Evolutionary conservation across 371 early-diverging fungal species (phyloP).

Genomic region (Apophysomyces sp.): DNA sequence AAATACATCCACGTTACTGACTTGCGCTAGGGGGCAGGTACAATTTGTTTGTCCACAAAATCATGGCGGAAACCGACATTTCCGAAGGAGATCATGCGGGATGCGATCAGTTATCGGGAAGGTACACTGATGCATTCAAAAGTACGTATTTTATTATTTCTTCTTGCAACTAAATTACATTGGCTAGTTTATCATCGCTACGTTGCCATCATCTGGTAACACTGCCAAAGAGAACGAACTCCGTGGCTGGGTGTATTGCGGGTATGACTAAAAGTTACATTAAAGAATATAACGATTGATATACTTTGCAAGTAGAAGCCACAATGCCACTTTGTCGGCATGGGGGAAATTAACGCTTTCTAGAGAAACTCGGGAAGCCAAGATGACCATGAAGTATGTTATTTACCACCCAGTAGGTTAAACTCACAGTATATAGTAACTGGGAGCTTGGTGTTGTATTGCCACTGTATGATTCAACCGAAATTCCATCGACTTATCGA

Average conservation of each 20-base stretch:
- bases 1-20: background rate
- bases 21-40: conserved; percentile 34
- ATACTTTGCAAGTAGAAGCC: conserved; percentile 28
- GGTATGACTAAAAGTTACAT: conserved; percentile 26
- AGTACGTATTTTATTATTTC: conserved; percentile 15
- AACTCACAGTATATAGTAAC: conserved; percentile 24
- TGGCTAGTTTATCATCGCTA: conserved; percentile 43
- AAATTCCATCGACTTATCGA: conserved; percentile 33
- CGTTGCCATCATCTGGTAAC: conserved; percentile 10
- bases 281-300: background rate
- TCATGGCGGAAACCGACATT: conserved; percentile 40
- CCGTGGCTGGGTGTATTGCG: conserved; percentile 43
- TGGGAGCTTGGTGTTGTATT: conserved; percentile 51
- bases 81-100: conserved; percentile 42
- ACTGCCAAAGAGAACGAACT: background rate
- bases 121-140: conserved; percentile 50
- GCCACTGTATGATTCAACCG: conserved; percentile 27
- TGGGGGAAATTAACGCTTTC: conserved; percentile 40
- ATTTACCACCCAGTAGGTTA: background rate
- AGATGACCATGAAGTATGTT: conserved; percentile 38
- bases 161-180: background rate
- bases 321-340: conserved; percentile 43
- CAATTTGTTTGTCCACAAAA: conserved; percentile 34
- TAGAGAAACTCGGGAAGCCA: conserved; percentile 25
- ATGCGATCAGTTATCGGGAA: conserved; percentile 40